These are phyloP conservation scores for Hortiboletus flavorubellus DNA, from an alignment of 768 basidiomycete species.

Conservation along the genomic window DNA sequence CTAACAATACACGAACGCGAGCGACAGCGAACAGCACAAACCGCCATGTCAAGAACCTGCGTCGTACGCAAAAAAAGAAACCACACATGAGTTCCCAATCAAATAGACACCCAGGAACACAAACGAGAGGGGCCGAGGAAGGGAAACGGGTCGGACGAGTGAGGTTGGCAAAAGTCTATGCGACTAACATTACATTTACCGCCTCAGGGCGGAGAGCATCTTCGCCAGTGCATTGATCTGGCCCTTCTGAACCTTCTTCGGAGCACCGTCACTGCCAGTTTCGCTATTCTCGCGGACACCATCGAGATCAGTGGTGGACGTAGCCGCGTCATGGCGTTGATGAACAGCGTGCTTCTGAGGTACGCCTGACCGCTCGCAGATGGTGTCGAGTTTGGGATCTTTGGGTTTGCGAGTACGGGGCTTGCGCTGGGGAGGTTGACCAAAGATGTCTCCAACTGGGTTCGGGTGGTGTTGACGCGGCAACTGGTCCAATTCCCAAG, in stretches of 20 bases:
- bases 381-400: slow-evolving; percentile 68
- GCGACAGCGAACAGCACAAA: slow-evolving; percentile 32
- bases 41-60: slow-evolving; percentile 31
- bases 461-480: slow-evolving; percentile 64
- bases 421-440: slow-evolving; percentile 54
- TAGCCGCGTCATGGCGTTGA: slow-evolving; percentile 58
- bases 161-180: slow-evolving; percentile 13
- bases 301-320: slow-evolving; percentile 70
- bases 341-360: slow-evolving; percentile 45
- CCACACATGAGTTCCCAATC: slow-evolving; percentile 21
- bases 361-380: slow-evolving; percentile 60
- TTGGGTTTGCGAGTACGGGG: slow-evolving; percentile 65
- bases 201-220: slow-evolving; percentile 82
- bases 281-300: slow-evolving; percentile 28
- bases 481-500: slow-evolving; percentile 68
- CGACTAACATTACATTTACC: slow-evolving; percentile 40
- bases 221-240: slow-evolving; percentile 90
- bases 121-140: not conserved
- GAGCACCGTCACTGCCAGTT: slow-evolving; percentile 37
- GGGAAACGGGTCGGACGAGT: not conserved
- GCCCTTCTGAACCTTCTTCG: slow-evolving; percentile 82
- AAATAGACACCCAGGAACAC: slow-evolving; percentile 5
- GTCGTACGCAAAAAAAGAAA: slow-evolving; percentile 18
- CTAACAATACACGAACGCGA: slow-evolving; percentile 51
- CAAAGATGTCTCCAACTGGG: slow-evolving; percentile 61